Base-by-base conservation (phyloP, 805 yeast genomes). In the Saccharomycopsis javanensis region DNA sequence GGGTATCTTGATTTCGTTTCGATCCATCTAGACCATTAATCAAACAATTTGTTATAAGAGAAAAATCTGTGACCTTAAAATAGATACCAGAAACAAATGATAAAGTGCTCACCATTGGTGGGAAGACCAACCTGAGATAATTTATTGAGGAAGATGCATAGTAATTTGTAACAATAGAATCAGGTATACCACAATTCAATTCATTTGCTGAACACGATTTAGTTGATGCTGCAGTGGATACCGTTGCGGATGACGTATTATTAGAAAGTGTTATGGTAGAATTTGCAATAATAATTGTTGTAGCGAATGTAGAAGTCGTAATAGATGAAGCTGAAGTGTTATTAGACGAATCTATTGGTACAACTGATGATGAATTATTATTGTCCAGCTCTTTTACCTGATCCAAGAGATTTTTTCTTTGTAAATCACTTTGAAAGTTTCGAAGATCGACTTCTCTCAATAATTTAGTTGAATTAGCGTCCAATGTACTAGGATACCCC, bases 1-100 rank as follows among this genome's bases (percentile, higher is more conserved):
- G 71, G 27, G 74, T 69, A 5, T 63, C 65, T 0, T 76, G 68
- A 6, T 74, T 68, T 15, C 73, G 68, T 6, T 67, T 62, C 7
- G 75, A 72, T 2, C 86, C 86, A 1, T 72, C 66, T 5, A 64
- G 64, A 5, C 71, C 67, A 5, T 69, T 64, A 62, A 75, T 57
- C 54, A 77, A 66, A 16, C 75, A 69, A 13, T 62, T 65, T 20
- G 66, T 64, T 2, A 65, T 63, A 3, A 74, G 62, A 0, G 69
- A 63, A 54, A 66, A 73, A 1, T 60, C 45, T 0, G 57, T 55
- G 18, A 67, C 57, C 5, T 68, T 57, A 15, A 68, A 62, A 25
- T 58, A 55, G 10, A 53, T 38, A 10, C 34, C 28, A 20, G 53
- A 35, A 27, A 60, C 23, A 42, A 35, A 55, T 3, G 61, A 5